Base-by-base conservation (phyloP, 352 stramenopile species). In the Elongisporangium senticosum region DNA sequence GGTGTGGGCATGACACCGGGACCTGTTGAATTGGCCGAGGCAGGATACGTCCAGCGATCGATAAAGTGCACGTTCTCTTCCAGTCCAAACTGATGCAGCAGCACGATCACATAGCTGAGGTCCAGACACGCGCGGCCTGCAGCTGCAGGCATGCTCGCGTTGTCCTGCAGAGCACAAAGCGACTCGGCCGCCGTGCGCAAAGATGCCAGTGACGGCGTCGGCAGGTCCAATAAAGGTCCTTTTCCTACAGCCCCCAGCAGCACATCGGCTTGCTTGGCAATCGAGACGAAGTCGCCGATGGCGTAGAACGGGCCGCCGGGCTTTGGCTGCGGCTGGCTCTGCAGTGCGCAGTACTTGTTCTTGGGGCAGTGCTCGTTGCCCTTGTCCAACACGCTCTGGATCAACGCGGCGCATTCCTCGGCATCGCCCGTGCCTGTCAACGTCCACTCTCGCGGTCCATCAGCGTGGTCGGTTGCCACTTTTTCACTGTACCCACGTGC, bases 51-150 rank as follows among this genome's bases (percentile, higher is more conserved):
- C 17, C 81, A 73, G 1, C 61, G 74, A 4, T 84, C 77, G 2
- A 81, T 68, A 59, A 89, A 86, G 19, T 78, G 62, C 20, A 91
- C 62, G n/a, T 75, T 68, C 51, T 77, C 68, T 20, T 76, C 63
- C 14, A 89, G 55, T 17, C 77, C 77, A 49, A 91, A 65, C 39
- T 75, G 68, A 51, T 85, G 59, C 2, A 91, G 61, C 15, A 91
- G 49, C n/a, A 86, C 79, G 48, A 89, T 61, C 7, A 68, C 63
- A 51, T 88, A 77, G 68, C 82, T 87, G 20, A 89, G 24, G 48
- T 91, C 77, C 22, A 89, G 72, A 21, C 82, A 91, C 26, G 75
- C 64, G 20, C 59, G 39, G 51, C 49, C 71, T 59, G 55, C 62
- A 68, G 48, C 24, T 50, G 21, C 7, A 57, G 5, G 7, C 50